Percentiles rank a stretch among this genome's conserved stretches.
These are phyloP conservation scores for Tulasnella sp. DNA, from an alignment of 768 basidiomycete genomes.

Conservation along the genomic window DNA sequence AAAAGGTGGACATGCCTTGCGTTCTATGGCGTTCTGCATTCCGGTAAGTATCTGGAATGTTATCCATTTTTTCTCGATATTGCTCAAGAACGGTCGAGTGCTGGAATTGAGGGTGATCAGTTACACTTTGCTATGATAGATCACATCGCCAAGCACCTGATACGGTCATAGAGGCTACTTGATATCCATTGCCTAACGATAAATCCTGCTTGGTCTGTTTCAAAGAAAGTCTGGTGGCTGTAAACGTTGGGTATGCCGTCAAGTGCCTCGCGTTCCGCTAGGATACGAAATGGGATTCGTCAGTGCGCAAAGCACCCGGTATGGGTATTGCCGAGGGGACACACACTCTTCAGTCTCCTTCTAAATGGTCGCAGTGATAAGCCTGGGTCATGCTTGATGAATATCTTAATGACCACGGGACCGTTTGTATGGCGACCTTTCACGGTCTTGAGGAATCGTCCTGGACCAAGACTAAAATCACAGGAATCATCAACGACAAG, in stretches of 20 bases:
- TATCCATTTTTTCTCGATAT: slow-evolving; percentile 97
- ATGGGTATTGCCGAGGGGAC: not conserved
- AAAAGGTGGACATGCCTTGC: slow-evolving; percentile 43
- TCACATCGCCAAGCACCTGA: slow-evolving; percentile 59
- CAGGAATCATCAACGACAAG: not conserved
- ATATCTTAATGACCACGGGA: slow-evolving; percentile 78
- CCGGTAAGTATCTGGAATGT: slow-evolving; percentile 87
- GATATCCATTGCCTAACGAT: slow-evolving; percentile 92
- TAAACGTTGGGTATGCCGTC: slow-evolving; percentile 83
- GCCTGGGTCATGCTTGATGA: slow-evolving; percentile 85
- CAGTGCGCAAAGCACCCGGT: slow-evolving; percentile 13
- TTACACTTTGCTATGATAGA: not conserved
- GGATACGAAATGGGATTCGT: not conserved
- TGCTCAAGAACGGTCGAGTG: slow-evolving; percentile 88
- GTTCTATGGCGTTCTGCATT: slow-evolving; percentile 73
- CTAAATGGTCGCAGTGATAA: slow-evolving; percentile 71
- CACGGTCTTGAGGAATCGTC: slow-evolving; percentile 59
- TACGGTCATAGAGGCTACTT: slow-evolving; percentile 92
- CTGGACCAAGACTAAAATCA: slow-evolving; percentile 54
- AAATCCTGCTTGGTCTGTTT: slow-evolving; percentile 95
- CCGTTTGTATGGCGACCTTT: slow-evolving; percentile 41
- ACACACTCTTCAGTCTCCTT: slow-evolving; percentile 64
- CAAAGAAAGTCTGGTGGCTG: slow-evolving; percentile 81
- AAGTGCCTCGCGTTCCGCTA: slow-evolving; percentile 83
- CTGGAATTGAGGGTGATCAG: slow-evolving; percentile 43